These are phyloP conservation scores for Cystobasidiopsis lactophilus DNA, from an alignment of 768 basidiomycete species.

Conservation along the genomic window DNA sequence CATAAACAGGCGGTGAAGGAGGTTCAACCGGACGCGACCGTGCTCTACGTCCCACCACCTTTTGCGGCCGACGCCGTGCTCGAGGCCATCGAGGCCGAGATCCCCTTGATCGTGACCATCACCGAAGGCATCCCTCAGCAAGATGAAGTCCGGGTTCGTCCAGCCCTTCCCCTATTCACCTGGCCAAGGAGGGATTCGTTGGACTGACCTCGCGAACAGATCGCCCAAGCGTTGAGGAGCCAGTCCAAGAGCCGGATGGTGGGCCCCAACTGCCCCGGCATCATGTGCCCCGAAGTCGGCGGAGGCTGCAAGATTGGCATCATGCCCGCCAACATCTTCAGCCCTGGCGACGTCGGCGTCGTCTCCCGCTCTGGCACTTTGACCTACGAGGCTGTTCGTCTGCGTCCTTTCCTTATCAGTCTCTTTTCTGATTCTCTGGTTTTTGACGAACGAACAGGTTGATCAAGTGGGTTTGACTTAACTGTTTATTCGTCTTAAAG, in stretches of 20 bases:
- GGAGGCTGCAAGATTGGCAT: slow-evolving; percentile 97
- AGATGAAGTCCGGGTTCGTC: slow-evolving; percentile 77
- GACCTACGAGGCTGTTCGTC: slow-evolving; percentile 88
- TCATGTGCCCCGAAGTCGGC: slow-evolving; percentile 51
- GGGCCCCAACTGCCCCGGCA: slow-evolving; percentile 95
- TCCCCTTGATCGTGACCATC: slow-evolving; percentile 89
- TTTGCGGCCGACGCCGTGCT: slow-evolving; percentile 89
- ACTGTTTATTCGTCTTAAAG: neutral
- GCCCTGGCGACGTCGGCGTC: slow-evolving; percentile 82
- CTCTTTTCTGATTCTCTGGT: neutral
- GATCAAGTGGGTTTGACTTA: neutral
- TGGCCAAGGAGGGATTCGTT: neutral
- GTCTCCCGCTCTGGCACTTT: slow-evolving; percentile 88
- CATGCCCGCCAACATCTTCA: slow-evolving; percentile 87
- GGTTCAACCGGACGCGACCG: slow-evolving; percentile 70
- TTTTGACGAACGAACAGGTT: no score
- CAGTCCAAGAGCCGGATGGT: slow-evolving; percentile 90
- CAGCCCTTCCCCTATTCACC: slow-evolving; percentile 8
- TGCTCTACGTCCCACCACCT: slow-evolving; percentile 96
- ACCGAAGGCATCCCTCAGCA: slow-evolving; percentile 97
- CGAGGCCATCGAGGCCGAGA: slow-evolving; percentile 96
- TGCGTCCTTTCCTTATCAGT: no score
- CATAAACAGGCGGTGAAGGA: slow-evolving; percentile 53
- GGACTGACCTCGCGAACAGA: slow-evolving; percentile 29
- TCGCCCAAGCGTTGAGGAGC: slow-evolving; percentile 77